Conservation (phyloP, 768 basidiomycete genomes). For the Hysterangium stoloniferum region DNA sequence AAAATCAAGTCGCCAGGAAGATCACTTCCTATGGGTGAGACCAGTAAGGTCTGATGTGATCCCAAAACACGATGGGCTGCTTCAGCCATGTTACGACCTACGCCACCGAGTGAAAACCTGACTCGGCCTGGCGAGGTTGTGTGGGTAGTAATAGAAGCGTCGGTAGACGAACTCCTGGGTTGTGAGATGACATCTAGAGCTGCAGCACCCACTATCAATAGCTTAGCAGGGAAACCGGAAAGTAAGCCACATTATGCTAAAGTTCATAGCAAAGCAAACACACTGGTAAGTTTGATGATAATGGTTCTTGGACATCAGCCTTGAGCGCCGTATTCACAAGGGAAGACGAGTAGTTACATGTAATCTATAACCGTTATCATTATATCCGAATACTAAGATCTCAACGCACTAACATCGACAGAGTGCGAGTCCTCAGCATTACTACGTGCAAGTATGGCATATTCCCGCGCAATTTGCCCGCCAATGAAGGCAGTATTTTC, state of each 20-base stretch:
- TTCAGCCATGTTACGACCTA: constrained; percentile 93
- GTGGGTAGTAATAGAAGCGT: constrained; percentile 33
- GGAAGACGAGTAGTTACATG: too few species aligned
- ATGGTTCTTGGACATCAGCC: too few species aligned
- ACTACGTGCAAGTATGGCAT: constrained; percentile 43
- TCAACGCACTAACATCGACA: not conserved
- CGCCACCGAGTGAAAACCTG: constrained; percentile 71
- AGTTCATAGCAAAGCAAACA: not conserved
- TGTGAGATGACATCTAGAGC: constrained; percentile 82
- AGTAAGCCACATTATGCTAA: not conserved
- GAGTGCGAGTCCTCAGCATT: constrained; percentile 16
- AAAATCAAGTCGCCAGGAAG: constrained; percentile 61
- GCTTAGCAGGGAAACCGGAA: constrained; percentile 13
- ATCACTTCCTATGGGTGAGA: constrained; percentile 75
- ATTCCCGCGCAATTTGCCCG: constrained; percentile 70
- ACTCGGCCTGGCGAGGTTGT: constrained; percentile 81
- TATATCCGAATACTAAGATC: not conserved
- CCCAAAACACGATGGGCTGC: constrained; percentile 63
- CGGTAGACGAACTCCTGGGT: constrained; percentile 25
- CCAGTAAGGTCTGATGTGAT: constrained; percentile 41
- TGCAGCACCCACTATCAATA: constrained; percentile 77
- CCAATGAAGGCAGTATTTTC: constrained; percentile 82
- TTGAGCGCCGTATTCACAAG: too few species aligned
- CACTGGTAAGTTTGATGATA: too few species aligned
- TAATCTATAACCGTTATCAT: not conserved